Percentiles rank a stretch among this genome's conserved stretches.
Conservation (phyloP, 257 asterid genomes). For the Solanum pennellii region DNA sequence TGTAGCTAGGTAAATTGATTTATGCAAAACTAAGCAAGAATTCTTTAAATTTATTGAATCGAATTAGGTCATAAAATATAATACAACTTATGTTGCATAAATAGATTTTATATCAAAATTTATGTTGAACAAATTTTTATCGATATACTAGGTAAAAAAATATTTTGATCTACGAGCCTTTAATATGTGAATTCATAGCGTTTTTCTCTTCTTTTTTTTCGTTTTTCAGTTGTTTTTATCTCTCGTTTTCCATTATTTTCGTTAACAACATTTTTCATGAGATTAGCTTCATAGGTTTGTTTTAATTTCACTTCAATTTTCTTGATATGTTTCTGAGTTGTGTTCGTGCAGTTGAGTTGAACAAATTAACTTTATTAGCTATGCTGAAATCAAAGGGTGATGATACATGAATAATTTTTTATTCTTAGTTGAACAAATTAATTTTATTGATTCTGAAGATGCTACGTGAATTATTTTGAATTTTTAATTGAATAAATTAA, state of each 20-base stretch:
- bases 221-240: accelerated
- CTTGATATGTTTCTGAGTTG: not conserved
- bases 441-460: too few species aligned
- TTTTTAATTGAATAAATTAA: too few species aligned
- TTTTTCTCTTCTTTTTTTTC: not conserved
- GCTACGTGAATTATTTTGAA: accelerated
- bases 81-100: not conserved
- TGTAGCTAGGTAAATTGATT: not conserved
- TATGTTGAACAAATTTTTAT: not conserved
- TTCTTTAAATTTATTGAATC: not conserved
- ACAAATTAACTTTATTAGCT: not conserved
- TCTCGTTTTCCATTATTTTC: not conserved
- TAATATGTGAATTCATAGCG: not conserved
- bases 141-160: too few species aligned
- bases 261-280: not conserved
- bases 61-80: not conserved
- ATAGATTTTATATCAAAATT: too few species aligned
- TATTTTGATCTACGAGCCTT: not conserved
- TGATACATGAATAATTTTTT: too few species aligned
- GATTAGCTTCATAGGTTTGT: not conserved
- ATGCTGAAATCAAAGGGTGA: too few species aligned
- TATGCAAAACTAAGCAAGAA: too few species aligned
- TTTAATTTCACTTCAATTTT: not conserved
- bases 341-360: not conserved
- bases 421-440: too few species aligned